Conservation (phyloP, 768 basidiomycete species). For the Tylopilus cervinicoccineus region DNA sequence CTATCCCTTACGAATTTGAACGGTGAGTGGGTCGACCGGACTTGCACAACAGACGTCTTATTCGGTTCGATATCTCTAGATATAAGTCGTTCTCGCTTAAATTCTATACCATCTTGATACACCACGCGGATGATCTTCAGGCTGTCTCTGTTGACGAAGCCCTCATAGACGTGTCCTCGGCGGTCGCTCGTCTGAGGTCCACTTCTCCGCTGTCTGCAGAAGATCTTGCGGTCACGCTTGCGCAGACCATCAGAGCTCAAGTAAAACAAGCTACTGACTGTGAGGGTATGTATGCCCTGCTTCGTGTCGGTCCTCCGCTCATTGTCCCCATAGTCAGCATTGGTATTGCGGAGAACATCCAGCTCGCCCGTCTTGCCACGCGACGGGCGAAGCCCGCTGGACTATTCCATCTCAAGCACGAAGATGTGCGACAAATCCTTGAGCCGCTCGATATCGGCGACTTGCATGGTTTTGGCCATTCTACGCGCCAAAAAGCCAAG, state of each 20-base stretch:
- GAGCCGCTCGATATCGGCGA: conserved; percentile 71
- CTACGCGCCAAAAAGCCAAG: conserved; percentile 69
- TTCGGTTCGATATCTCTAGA: conserved; percentile 35
- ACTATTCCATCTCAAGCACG: conserved; percentile 66
- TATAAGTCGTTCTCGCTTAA: conserved; percentile 81
- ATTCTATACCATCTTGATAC: conserved; percentile 92
- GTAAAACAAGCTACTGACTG: conserved; percentile 79
- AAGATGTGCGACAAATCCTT: conserved; percentile 51
- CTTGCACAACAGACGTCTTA: background rate
- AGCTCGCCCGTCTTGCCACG: conserved; percentile 90
- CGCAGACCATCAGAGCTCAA: conserved; percentile 75
- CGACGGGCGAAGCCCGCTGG: conserved; percentile 89
- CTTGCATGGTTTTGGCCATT: conserved; percentile 83
- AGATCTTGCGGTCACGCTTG: conserved; percentile 74
- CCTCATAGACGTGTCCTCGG: conserved; percentile 78
- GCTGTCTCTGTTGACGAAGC: conserved; percentile 98
- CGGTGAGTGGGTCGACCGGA: conserved; percentile 38
- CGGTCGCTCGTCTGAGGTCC: conserved; percentile 39
- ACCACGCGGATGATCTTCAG: conserved; percentile 85
- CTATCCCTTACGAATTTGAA: conserved; percentile 94
- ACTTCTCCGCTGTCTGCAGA: conserved; percentile 21
- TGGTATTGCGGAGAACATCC: conserved; percentile 87
- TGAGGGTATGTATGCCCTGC: conserved; percentile 49
- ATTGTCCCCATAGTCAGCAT: conserved; percentile 65
- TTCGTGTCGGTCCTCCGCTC: background rate